Evolutionary conservation across 495 filamentous ascomycete genomes (phyloP).

Genomic region (Hypoxylon crocopeplum): DNA sequence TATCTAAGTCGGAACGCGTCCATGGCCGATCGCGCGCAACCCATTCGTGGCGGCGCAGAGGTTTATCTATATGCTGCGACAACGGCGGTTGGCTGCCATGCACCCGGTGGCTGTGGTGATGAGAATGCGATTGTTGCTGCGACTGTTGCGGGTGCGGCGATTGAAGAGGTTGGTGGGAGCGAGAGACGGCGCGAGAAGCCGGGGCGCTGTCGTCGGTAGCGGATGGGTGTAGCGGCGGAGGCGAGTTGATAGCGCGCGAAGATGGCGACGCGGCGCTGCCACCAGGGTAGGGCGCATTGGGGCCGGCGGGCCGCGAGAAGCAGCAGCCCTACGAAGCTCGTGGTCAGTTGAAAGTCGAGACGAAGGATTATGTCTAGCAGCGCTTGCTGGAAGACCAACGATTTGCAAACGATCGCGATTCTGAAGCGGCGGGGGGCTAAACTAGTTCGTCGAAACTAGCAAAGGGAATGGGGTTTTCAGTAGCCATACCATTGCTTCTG

Average conservation of each 20-base stretch:
- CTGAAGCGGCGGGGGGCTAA: too few relatives aligned
- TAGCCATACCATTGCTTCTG: slow-evolving; percentile 32
- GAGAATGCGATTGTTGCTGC: slow-evolving; percentile 7
- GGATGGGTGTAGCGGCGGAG: slow-evolving; percentile 25
- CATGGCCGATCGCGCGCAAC: slow-evolving; percentile 51
- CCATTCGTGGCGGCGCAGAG: slow-evolving; percentile 57
- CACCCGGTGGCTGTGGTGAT: slow-evolving; percentile 25
- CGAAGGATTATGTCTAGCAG: not conserved
- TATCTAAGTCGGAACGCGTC: slow-evolving; percentile 52
- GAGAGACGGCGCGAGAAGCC: slow-evolving; percentile 25
- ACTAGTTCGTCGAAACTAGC: not conserved
- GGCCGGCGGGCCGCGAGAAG: slow-evolving; percentile 51
- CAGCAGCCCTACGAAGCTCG: slow-evolving; percentile 53
- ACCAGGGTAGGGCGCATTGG: slow-evolving; percentile 52
- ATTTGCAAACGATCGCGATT: too few relatives aligned
- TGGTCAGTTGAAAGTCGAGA: slow-evolving; percentile 13
- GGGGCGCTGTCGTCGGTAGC: slow-evolving; percentile 29
- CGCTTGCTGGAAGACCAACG: not conserved
- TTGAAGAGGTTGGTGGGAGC: slow-evolving; percentile 31
- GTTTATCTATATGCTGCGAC: slow-evolving; percentile 58
- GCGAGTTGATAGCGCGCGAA: slow-evolving; percentile 52
- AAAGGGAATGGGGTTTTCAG: not conserved
- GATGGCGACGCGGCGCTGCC: slow-evolving; percentile 47
- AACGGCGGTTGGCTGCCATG: slow-evolving; percentile 29
- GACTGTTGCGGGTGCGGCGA: slow-evolving; percentile 21